These are phyloP conservation scores for Nemophila menziesii DNA, from an alignment of 257 asterid genomes.

Conservation along the genomic window DNA sequence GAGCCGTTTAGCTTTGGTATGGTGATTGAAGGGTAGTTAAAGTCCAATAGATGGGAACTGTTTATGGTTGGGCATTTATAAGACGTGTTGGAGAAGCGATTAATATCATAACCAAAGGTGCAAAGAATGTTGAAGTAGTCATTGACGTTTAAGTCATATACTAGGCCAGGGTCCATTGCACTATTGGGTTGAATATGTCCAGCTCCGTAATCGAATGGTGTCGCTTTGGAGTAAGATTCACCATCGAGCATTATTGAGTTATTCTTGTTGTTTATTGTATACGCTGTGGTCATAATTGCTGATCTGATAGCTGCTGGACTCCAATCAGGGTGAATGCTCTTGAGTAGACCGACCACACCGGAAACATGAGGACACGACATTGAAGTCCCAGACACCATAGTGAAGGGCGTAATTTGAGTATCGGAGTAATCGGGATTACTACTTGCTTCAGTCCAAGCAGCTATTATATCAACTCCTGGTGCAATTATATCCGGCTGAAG, in stretches of 20 bases:
- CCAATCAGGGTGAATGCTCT: constrained; percentile 19
- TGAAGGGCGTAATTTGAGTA: too few relatives aligned
- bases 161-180: constrained; percentile 1
- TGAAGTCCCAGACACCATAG: constrained; percentile 15
- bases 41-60: neutral
- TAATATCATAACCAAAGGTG: neutral
- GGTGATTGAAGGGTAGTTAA: too few relatives aligned
- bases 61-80: neutral
- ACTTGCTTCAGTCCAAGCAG: too few relatives aligned
- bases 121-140: too few relatives aligned
- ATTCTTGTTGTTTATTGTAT: too few relatives aligned
- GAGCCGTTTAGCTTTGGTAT: too few relatives aligned
- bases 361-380: constrained; percentile 25
- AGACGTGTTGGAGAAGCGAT: neutral
- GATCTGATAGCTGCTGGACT: constrained; percentile 26
- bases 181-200: neutral
- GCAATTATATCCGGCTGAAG: constrained; percentile 28
- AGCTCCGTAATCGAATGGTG: neutral
- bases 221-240: too few relatives aligned
- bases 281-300: too few relatives aligned
- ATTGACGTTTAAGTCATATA: too few relatives aligned
- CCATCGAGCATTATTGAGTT: too few relatives aligned
- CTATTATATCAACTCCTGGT: constrained; percentile 25
- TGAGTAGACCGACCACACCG: constrained; percentile 17
- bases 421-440: constrained; percentile 14